Conservation (phyloP, 1,139 yeast species). For the Geotrichum reessii region DNA sequence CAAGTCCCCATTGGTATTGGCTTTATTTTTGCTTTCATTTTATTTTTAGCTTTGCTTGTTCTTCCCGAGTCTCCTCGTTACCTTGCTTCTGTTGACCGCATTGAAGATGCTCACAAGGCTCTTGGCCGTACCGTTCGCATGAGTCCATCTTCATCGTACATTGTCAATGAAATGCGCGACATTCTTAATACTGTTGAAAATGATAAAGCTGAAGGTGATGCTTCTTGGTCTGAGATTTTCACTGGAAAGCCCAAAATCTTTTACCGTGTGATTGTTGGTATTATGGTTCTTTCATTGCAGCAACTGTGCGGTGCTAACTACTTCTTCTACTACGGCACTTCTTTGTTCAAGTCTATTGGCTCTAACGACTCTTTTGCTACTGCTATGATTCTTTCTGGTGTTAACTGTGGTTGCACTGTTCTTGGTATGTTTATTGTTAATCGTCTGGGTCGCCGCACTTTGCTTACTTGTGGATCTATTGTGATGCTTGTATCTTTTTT, state of each 20-base stretch:
- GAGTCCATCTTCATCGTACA: constrained; percentile 54
- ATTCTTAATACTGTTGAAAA: constrained; percentile 60
- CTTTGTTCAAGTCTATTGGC: constrained; percentile 72
- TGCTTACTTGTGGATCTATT: constrained; percentile 57
- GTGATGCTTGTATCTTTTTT: constrained; percentile 63
- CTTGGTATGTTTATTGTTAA: constrained; percentile 63
- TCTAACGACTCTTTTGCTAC: constrained; percentile 58
- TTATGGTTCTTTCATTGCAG: constrained; percentile 61
- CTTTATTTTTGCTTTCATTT: constrained; percentile 42
- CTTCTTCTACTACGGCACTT: constrained; percentile 77
- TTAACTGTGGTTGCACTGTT: constrained; percentile 71
- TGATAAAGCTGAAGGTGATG: constrained; percentile 58
- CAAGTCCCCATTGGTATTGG: constrained; percentile 54
- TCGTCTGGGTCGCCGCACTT: constrained; percentile 62
- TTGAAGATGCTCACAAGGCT: constrained; percentile 56
- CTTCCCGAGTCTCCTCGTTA: constrained; percentile 81
- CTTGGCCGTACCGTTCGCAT: constrained; percentile 60
- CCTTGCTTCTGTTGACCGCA: constrained; percentile 48
- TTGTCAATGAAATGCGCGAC: constrained; percentile 52
- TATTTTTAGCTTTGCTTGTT: constrained; percentile 51
- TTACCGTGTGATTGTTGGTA: constrained; percentile 60
- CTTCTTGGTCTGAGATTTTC: constrained; percentile 62
- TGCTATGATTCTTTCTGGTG: constrained; percentile 69
- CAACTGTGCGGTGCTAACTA: constrained; percentile 78
- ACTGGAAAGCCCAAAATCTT: constrained; percentile 63